Percentiles rank a stretch among this genome's conserved stretches.
These are phyloP conservation scores for Solanum verrucosum DNA, from an alignment of 257 asterid species.

Conservation along the genomic window DNA sequence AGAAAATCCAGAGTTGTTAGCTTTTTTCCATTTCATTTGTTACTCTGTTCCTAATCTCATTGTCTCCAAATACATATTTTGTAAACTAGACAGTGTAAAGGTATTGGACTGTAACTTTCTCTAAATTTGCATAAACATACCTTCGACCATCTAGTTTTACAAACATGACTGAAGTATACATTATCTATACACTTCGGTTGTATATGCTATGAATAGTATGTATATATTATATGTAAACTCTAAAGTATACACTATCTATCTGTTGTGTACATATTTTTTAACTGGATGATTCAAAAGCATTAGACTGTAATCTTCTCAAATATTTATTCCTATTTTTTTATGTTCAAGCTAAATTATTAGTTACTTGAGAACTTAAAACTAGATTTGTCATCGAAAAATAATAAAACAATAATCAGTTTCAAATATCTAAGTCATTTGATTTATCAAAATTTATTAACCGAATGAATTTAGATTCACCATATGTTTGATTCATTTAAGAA, in stretches of 20 bases:
- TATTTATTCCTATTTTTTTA: too few species aligned
- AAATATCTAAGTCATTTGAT: background rate
- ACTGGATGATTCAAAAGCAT: background rate
- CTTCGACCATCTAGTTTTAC: background rate
- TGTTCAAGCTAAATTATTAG: background rate
- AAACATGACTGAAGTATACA: background rate
- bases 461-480: background rate
- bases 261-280: background rate
- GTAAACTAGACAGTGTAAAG: background rate
- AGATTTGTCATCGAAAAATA: background rate
- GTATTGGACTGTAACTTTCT: background rate
- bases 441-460: background rate
- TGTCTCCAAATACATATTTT: background rate
- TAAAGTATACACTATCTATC: too few species aligned
- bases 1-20: background rate
- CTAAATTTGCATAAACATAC: background rate
- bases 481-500: background rate
- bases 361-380: background rate
- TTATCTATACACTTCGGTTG: background rate
- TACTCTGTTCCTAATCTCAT: background rate
- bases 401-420: too few species aligned
- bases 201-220: background rate
- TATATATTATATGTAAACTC: background rate
- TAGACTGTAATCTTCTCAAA: background rate
- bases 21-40: background rate